Base-by-base conservation (phyloP, 1,284 basidiomycete species). In the Fistulina hepatica region DNA sequence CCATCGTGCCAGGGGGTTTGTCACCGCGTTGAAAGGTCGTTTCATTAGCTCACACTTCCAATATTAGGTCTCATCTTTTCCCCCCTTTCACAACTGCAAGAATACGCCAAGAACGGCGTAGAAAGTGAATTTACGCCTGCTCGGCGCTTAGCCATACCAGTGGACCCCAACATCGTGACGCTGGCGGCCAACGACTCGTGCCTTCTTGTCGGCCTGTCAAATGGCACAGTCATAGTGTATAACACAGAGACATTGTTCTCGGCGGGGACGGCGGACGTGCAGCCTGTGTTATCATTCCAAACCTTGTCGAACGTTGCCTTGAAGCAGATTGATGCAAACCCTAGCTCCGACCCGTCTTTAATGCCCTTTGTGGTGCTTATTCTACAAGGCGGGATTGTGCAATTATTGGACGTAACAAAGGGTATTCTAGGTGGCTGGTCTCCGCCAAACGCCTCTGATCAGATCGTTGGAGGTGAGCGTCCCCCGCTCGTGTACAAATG, bases 311-410 rank as follows among this genome's bases (percentile, higher is more conserved):
- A 64, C 6, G 50, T 67, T 4, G 54, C 74, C 34, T 58, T 67
- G 8, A n/a, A n/a, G n/a, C 71, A 77, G 43, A 66, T 85, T 35
- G 49, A 65, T 4, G 67, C 79, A 0, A 85, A 85, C 56, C 80
- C 81, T 3, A 75, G 71, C 37, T 54, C 49, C 21, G 67, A 69
- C 33, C 44, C 54, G 7, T 72, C 69, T 33, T 58, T 76, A 16
- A 61, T 67, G 5, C 71, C 79, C 31, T 52, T 78, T 3, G 60
- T 82, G 5, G 81, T 77, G 6, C 59, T 81, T 13, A 57, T 83
- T 25, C 63, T 69, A 21, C 65, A 56, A 36, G 65, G 61, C 52
- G 64, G 54, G 37, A 64, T 60, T 4, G 76, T 81, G 6, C 70
- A 80, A 30, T 52, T 84, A 30, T 50, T 79, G 16, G 75, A 82